Evolutionary conservation across 345 rosid genomes (phyloP).

Genomic region (Rhizophora apiculata): DNA sequence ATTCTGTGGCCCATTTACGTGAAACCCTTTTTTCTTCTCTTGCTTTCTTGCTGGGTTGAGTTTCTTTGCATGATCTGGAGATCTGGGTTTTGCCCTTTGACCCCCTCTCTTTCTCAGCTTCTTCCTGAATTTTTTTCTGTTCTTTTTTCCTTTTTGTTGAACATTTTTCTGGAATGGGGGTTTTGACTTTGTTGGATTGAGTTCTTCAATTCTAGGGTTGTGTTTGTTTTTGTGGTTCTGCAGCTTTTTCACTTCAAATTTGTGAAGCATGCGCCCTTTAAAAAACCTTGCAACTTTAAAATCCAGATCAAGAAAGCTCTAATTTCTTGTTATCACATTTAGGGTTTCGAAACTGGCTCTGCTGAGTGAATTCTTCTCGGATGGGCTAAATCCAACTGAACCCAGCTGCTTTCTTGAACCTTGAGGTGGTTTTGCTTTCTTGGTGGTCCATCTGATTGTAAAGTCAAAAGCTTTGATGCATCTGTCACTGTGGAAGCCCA

Average conservation of each 20-base stretch:
- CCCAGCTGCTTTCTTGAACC: constrained; percentile 7
- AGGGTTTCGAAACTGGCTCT: constrained; percentile 17
- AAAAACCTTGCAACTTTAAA: constrained; percentile 11
- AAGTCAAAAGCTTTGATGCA: constrained; percentile 56
- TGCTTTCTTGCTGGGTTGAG: constrained; percentile 16
- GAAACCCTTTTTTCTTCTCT: constrained; percentile 18
- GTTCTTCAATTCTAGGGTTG: constrained; percentile 22
- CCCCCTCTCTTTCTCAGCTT: constrained; percentile 45
- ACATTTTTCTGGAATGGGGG: constrained; percentile 26
- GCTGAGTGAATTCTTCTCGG: constrained; percentile 16
- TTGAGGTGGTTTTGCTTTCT: constrained; percentile 23
- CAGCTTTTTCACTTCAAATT: constrained; percentile 21
- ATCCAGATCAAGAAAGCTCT: constrained; percentile 3
- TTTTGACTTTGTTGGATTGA: constrained; percentile 39
- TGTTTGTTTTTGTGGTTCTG: constrained; percentile 5
- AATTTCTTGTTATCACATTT: background rate
- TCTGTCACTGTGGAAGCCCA: constrained; percentile 97
- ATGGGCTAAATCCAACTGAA: constrained; percentile 28
- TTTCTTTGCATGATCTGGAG: constrained; percentile 39
- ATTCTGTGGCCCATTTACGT: constrained; percentile 3
- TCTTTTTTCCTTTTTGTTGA: constrained; percentile 34
- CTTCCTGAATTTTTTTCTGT: constrained; percentile 30
- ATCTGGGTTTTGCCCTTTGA: constrained; percentile 62
- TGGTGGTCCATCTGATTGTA: constrained; percentile 21
- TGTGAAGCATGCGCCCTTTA: constrained; percentile 15